A percentile compares a stretch with the other conserved stretches of the same genome.
These are phyloP conservation scores for Fusarium nanum DNA, from an alignment of 2,329 filamentous ascomycete genomes.

Conservation along the genomic window DNA sequence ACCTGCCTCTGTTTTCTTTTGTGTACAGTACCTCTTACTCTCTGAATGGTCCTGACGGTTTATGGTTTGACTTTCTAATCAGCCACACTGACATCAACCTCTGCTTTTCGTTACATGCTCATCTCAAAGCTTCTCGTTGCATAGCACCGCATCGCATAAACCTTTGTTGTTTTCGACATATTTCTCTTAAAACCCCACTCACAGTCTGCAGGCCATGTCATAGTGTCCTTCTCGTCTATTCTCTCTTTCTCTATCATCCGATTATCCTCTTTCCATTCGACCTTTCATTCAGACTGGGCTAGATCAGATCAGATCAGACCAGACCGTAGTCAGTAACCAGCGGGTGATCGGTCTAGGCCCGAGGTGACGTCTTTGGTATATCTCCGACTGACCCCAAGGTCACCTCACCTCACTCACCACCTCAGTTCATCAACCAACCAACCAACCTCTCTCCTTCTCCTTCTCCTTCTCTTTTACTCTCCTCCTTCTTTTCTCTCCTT, in stretches of 20 bases:
- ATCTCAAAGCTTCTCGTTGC: slow-evolving; percentile 14
- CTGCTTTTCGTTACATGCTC: slow-evolving; percentile 2
- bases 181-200: slow-evolving; percentile 12
- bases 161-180: slow-evolving; percentile 2
- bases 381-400: slow-evolving; percentile 38
- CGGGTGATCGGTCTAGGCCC: slow-evolving; percentile 35
- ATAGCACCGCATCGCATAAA: slow-evolving; percentile 15
- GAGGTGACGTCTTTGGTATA: slow-evolving; percentile 43
- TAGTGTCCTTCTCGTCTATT: slow-evolving; percentile 3
- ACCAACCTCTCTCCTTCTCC: slow-evolving; percentile 10
- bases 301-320: background rate
- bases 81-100: slow-evolving; percentile 38
- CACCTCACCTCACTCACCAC: slow-evolving; percentile 38
- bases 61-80: slow-evolving; percentile 19
- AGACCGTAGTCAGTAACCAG: background rate
- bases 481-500: slow-evolving; percentile 2
- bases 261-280: slow-evolving; percentile 3
- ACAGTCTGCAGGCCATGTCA: slow-evolving; percentile 3
- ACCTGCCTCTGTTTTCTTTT: slow-evolving; percentile 5
- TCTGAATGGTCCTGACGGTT: background rate
- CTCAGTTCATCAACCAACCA: slow-evolving; percentile 35
- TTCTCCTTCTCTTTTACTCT: slow-evolving; percentile 13
- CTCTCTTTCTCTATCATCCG: slow-evolving; percentile 2
- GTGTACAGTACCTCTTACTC: slow-evolving; percentile 1
- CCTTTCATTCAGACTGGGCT: background rate